phyloP scores from a whole-genome alignment of 129 eudicot genomes.

The Flaveria brownii region DNA sequence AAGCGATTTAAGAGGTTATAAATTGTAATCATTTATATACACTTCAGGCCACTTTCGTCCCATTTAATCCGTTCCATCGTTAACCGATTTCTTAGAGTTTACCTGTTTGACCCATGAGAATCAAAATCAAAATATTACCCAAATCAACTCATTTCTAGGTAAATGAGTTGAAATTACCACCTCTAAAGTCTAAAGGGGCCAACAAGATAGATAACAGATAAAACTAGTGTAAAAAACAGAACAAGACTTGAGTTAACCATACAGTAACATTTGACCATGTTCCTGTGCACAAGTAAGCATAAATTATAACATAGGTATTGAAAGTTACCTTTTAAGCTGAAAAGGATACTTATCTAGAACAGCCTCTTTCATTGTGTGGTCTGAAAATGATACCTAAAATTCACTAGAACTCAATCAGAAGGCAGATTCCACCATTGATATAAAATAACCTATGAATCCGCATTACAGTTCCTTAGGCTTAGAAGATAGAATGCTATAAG shows the following conservation, averaged over 20 bases:
- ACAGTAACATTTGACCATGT: background rate
- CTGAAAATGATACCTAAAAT: constrained; percentile 70
- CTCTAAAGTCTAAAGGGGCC: background rate
- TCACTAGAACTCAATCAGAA: constrained; percentile 5
- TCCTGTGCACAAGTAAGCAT: constrained; percentile 2
- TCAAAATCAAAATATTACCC: background rate
- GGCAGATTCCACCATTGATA: constrained; percentile 11
- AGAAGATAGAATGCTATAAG: background rate
- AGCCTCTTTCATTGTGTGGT: constrained; percentile 64
- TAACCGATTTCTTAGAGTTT: background rate
- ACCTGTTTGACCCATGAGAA: constrained; percentile 8
- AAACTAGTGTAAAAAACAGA: background rate
- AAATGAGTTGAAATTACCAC: background rate
- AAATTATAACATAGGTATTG: background rate
- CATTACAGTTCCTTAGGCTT: constrained; percentile 11
- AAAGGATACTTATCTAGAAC: constrained; percentile 70
- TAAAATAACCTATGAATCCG: constrained; percentile 5
- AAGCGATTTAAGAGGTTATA: background rate
- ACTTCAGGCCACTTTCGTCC: background rate
- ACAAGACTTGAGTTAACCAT: background rate
- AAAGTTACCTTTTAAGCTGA: constrained; percentile 64
- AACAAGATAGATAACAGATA: background rate
- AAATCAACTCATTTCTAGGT: background rate
- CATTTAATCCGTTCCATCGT: background rate
- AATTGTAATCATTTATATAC: background rate